These are phyloP conservation scores for Areca catechu DNA, from an alignment of 176 grass and related monocot species.

Conservation along the genomic window DNA sequence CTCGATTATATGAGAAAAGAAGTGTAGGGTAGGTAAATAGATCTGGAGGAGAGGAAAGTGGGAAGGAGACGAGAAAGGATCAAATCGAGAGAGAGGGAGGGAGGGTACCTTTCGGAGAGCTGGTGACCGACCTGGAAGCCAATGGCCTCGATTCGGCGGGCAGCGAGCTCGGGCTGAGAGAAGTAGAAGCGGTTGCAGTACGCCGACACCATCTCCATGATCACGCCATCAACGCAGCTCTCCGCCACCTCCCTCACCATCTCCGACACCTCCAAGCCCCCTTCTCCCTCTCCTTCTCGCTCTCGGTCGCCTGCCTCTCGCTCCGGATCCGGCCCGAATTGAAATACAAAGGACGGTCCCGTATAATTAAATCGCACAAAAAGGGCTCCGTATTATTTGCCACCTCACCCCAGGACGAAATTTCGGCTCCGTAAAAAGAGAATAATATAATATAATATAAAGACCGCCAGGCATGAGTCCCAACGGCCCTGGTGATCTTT, in stretches of 20 bases:
- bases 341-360: too few relatives aligned
- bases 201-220: slow-evolving; percentile 87
- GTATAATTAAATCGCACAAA: too few relatives aligned
- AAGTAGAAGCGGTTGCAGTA: slow-evolving; percentile 79
- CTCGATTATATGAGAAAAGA: neutral
- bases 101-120: slow-evolving; percentile 61
- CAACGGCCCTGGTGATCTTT: too few relatives aligned
- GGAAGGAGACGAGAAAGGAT: neutral
- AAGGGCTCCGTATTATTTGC: too few relatives aligned
- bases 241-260: slow-evolving; percentile 85
- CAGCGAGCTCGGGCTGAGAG: slow-evolving; percentile 75
- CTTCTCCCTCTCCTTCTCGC: neutral
- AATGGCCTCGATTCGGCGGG: slow-evolving; percentile 90
- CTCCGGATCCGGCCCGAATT: too few relatives aligned
- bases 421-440: too few relatives aligned
- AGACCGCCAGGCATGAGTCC: too few relatives aligned
- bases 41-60: neutral
- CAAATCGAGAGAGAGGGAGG: neutral
- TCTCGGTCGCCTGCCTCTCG: neutral
- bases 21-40: neutral
- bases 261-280: neutral
- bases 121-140: slow-evolving; percentile 96
- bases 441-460: too few relatives aligned
- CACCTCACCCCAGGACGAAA: too few relatives aligned
- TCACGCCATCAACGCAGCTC: slow-evolving; percentile 72